Evolutionary conservation across 495 filamentous ascomycete genomes (phyloP).

Genomic region (Penicillium paxilli): DNA sequence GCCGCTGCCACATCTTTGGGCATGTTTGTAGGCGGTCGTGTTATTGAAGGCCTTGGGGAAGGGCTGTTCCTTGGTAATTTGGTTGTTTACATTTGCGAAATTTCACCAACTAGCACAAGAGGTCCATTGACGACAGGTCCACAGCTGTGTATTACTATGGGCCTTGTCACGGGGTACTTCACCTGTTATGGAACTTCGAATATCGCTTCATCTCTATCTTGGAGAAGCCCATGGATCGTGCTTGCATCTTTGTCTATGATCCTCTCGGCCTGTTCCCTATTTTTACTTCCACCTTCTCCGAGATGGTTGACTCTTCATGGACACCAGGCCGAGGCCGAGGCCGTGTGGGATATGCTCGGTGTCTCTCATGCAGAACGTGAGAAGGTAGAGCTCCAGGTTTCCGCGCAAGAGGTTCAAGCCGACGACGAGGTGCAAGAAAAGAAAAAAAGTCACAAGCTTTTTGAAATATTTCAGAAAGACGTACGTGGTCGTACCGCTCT

Average conservation of each 20-base stretch:
- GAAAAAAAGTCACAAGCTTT: conserved; percentile 7
- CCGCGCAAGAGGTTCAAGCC: background rate
- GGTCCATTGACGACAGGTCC: conserved; percentile 55
- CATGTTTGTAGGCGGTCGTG: conserved; percentile 56
- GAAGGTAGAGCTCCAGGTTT: conserved; percentile 34
- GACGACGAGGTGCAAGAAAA: background rate
- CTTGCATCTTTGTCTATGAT: conserved; percentile 42
- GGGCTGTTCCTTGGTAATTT: conserved; percentile 58
- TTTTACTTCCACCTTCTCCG: conserved; percentile 48
- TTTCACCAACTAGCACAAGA: conserved; percentile 52
- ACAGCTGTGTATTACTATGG: conserved; percentile 55
- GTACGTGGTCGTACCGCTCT: conserved; percentile 37
- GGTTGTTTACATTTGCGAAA: conserved; percentile 61
- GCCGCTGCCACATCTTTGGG: conserved; percentile 43
- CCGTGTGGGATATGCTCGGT: conserved; percentile 45
- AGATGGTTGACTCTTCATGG: conserved; percentile 49
- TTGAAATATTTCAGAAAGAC: conserved; percentile 42
- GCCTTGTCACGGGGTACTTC: conserved; percentile 58
- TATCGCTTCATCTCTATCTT: conserved; percentile 52
- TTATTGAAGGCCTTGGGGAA: conserved; percentile 59
- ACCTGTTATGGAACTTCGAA: conserved; percentile 59
- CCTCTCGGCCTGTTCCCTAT: conserved; percentile 34
- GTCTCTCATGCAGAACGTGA: conserved; percentile 51
- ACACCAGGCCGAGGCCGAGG: conserved; percentile 32
- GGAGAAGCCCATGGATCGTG: conserved; percentile 55